phyloP scores from a whole-genome alignment of 129 eudicot species.

The Kitagawia praeruptora region DNA sequence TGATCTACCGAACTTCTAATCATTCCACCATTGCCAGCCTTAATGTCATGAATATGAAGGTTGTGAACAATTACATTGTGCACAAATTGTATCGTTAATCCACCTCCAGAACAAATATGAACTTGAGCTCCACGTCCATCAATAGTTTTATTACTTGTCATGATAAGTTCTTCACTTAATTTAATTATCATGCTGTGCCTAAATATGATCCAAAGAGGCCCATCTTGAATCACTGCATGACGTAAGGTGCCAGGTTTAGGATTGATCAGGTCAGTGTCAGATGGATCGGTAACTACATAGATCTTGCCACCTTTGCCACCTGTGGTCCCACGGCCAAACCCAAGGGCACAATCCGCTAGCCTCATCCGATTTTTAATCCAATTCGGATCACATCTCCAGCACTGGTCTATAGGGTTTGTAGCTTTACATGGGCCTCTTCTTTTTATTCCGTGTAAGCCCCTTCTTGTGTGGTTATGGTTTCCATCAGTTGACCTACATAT shows the following conservation, averaged over 20 bases:
- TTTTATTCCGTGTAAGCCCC: slow-evolving; percentile 21
- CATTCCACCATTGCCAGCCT: slow-evolving; percentile 36
- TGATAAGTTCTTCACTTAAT: slow-evolving; percentile 41
- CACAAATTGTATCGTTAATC: slow-evolving; percentile 43
- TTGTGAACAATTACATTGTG: slow-evolving; percentile 41
- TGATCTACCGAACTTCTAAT: slow-evolving; percentile 44
- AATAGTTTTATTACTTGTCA: slow-evolving; percentile 54
- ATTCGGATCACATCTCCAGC: slow-evolving; percentile 50
- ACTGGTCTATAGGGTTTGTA: slow-evolving; percentile 60
- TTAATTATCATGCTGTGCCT: slow-evolving; percentile 31
- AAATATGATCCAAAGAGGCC: slow-evolving; percentile 60
- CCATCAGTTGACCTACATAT: slow-evolving; percentile 20
- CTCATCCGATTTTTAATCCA: slow-evolving; percentile 41
- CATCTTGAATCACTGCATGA: slow-evolving; percentile 38
- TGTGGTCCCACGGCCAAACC: slow-evolving; percentile 38
- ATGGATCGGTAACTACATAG: slow-evolving; percentile 40
- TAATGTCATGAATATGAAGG: slow-evolving; percentile 35
- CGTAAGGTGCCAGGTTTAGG: slow-evolving; percentile 56
- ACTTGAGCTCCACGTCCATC: slow-evolving; percentile 59
- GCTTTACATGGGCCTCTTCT: slow-evolving; percentile 29
- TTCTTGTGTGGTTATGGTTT: slow-evolving; percentile 19
- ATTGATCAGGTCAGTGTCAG: slow-evolving; percentile 45
- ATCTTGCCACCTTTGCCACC: slow-evolving; percentile 51
- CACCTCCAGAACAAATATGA: slow-evolving; percentile 41
- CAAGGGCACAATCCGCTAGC: slow-evolving; percentile 41